Evolutionary conservation across 78 protist species (phyloP).

Genomic region (Speleostelium caveatum): DNA sequence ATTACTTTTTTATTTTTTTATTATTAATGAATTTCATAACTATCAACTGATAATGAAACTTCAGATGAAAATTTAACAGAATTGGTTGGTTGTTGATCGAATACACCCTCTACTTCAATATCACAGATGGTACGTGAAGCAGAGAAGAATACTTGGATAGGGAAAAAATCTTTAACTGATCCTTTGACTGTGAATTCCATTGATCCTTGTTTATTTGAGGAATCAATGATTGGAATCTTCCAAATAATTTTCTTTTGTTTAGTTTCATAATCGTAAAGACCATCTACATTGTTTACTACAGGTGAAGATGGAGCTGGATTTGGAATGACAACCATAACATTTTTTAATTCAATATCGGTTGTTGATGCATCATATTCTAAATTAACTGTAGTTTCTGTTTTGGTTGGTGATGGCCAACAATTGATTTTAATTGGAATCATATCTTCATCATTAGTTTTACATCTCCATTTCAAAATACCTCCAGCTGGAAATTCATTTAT

Average conservation of each 20-base stretch:
- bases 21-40: conserved; percentile 35
- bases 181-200: conserved; percentile 77
- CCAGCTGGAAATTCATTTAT: conserved; percentile 45
- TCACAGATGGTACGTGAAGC: conserved; percentile 18
- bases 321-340: conserved; percentile 61
- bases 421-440: conserved; percentile 62
- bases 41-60: conserved; percentile 26
- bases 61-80: conserved; percentile 35
- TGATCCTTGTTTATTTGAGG: conserved; percentile 49
- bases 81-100: conserved; percentile 1
- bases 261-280: conserved; percentile 51
- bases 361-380: conserved; percentile 50
- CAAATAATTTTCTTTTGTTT: conserved; percentile 56
- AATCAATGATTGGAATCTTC: conserved; percentile 75
- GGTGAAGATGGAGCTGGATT: conserved; percentile 51
- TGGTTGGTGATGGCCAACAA: conserved; percentile 78
- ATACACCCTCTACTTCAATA: background rate
- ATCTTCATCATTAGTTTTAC: conserved; percentile 32
- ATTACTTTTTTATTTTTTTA: too few species aligned
- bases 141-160: conserved; percentile 43
- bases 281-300: conserved; percentile 30
- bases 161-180: conserved; percentile 40
- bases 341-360: conserved; percentile 51
- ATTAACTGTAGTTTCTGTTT: conserved; percentile 32
- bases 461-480: conserved; percentile 80